phyloP scores from a whole-genome alignment of 2,329 filamentous ascomycete species.

The Ceratocystis huliohia region DNA sequence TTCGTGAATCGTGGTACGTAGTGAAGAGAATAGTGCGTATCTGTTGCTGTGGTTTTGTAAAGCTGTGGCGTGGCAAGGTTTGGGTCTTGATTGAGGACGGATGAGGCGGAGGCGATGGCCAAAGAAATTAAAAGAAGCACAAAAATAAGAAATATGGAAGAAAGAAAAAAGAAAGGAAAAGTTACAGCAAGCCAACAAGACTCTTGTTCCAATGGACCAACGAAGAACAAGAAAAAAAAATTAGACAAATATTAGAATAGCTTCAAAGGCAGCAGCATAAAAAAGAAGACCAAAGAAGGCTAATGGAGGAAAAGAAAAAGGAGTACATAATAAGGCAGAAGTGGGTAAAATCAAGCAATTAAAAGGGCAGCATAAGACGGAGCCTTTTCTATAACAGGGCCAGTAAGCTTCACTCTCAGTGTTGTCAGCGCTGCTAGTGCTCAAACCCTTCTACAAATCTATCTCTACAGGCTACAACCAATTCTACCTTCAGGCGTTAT shows the following conservation, averaged over 20 bases:
- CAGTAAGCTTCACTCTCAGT: not conserved
- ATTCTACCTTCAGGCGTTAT: no score
- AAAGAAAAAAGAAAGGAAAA: not conserved
- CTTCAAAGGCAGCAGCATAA: not conserved
- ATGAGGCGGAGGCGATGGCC: not conserved
- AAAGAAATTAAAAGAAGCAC: no score
- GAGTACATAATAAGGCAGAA: not conserved
- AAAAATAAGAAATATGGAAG: not conserved
- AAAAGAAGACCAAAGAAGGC: not conserved
- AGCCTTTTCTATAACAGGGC: not conserved
- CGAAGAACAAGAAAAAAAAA: not conserved
- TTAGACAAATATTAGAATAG: not conserved
- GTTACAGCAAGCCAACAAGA: not conserved
- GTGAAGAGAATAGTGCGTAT: not conserved
- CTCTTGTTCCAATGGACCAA: not conserved
- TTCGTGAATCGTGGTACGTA: conserved; percentile 7
- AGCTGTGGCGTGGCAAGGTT: not conserved
- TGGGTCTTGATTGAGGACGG: not conserved
- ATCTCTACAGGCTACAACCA: no score
- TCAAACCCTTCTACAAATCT: no score
- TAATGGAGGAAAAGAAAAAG: not conserved
- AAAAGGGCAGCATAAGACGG: not conserved
- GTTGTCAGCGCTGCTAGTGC: no score
- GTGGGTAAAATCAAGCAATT: not conserved
- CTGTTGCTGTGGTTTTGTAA: not conserved